Evolutionary conservation across 495 filamentous ascomycete species (phyloP).

Genomic region (Neurospora sp.): DNA sequence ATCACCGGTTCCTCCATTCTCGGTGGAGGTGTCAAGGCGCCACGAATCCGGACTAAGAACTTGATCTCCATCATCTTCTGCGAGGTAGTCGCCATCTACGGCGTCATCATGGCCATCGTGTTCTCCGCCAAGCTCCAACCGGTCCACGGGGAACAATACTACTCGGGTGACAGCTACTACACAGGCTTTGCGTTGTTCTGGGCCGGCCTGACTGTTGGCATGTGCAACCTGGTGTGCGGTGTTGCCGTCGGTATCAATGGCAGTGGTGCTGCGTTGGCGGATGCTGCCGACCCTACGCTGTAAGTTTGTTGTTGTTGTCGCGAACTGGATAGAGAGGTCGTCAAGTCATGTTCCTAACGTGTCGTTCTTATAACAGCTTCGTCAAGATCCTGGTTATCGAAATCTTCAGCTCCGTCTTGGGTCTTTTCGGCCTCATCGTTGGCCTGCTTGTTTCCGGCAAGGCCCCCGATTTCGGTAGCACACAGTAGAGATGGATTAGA

Average conservation of each 20-base stretch:
- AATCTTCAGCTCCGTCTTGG: slow-evolving; percentile 97
- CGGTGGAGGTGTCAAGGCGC: slow-evolving; percentile 90
- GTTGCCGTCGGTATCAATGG: slow-evolving; percentile 97
- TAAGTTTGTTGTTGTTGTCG: slow-evolving; percentile 35
- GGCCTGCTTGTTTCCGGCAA: slow-evolving; percentile 79
- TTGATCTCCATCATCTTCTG: slow-evolving; percentile 99
- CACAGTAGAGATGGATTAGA: slow-evolving; percentile 13
- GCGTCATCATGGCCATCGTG: slow-evolving; percentile 98
- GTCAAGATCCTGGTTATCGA: slow-evolving; percentile 98
- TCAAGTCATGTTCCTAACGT: slow-evolving; percentile 12
- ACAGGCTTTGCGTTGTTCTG: slow-evolving; percentile 97
- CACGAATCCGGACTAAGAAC: slow-evolving; percentile 97
- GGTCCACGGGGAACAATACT: slow-evolving; percentile 50
- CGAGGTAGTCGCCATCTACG: slow-evolving; percentile 99
- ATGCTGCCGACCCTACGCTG: slow-evolving; percentile 88
- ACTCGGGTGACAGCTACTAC: slow-evolving; percentile 70
- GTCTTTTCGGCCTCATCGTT: slow-evolving; percentile 95
- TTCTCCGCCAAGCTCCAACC: slow-evolving; percentile 81
- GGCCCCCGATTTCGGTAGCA: slow-evolving; percentile 59
- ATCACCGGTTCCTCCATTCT: slow-evolving; percentile 98
- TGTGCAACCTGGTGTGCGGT: slow-evolving; percentile 93
- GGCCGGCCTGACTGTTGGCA: slow-evolving; percentile 84
- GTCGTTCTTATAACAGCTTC: slow-evolving; percentile 48
- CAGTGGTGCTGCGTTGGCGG: slow-evolving; percentile 88
- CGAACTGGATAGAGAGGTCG: neutral